Evolutionary conservation across 345 rosid genomes (phyloP).

Genomic region (Stellera chamaejasme): DNA sequence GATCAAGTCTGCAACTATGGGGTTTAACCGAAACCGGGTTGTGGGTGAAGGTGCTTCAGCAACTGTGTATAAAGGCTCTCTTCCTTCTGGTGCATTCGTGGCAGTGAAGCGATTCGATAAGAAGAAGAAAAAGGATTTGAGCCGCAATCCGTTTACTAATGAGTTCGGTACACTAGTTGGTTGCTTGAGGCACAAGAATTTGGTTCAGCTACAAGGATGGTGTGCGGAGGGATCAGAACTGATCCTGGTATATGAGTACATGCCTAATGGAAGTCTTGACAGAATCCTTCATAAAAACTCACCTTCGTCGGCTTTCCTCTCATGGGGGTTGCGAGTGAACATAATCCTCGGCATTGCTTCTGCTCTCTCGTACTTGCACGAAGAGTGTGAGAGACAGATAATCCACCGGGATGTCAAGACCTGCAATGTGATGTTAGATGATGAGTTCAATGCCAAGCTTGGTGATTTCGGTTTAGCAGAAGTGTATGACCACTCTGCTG

Average conservation of each 20-base stretch:
- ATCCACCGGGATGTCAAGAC: slow-evolving; percentile 79
- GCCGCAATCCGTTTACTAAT: slow-evolving; percentile 52
- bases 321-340: slow-evolving; percentile 59
- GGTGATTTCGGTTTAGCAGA: slow-evolving; percentile 87
- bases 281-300: slow-evolving; percentile 40
- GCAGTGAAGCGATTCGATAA: slow-evolving; percentile 64
- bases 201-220: slow-evolving; percentile 82
- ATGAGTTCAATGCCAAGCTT: slow-evolving; percentile 66
- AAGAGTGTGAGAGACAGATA: slow-evolving; percentile 82
- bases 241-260: slow-evolving; percentile 59
- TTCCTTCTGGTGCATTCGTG: slow-evolving; percentile 36
- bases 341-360: slow-evolving; percentile 66
- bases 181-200: slow-evolving; percentile 69
- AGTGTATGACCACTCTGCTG: slow-evolving; percentile 58
- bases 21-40: slow-evolving; percentile 42
- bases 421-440: slow-evolving; percentile 77
- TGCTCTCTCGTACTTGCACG: slow-evolving; percentile 75
- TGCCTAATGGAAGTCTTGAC: slow-evolving; percentile 75
- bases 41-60: slow-evolving; percentile 81
- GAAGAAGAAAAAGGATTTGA: slow-evolving; percentile 28
- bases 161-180: slow-evolving; percentile 72
- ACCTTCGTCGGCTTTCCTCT: slow-evolving; percentile 23
- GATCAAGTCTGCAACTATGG: slow-evolving; percentile 57
- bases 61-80: slow-evolving; percentile 62
- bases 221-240: slow-evolving; percentile 75